Evolutionary conservation across 805 yeast species (phyloP).

Genomic region (Zygoascus bituminiphila): DNA sequence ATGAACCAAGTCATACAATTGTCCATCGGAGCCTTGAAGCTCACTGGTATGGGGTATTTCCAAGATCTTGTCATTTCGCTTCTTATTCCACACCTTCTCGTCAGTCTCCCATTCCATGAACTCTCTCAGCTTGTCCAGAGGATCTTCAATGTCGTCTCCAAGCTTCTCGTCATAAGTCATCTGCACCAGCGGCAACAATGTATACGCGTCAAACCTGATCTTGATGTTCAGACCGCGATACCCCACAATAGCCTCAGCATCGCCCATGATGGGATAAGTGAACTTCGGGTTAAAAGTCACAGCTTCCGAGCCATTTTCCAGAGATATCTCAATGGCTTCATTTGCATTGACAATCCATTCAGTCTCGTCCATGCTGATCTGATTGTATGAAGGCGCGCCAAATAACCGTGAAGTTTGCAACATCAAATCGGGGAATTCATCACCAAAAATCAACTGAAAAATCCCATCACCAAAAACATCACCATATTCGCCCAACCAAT

Average conservation of each 20-base stretch:
- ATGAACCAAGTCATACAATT: conserved; percentile 45
- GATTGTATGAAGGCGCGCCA: too few relatives aligned
- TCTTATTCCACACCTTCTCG: conserved; percentile 14
- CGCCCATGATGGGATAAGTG: conserved; percentile 93
- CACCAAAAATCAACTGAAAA: too few relatives aligned
- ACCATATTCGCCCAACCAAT: neutral
- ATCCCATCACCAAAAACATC: neutral
- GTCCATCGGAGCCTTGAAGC: conserved; percentile 24
- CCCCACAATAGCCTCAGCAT: conserved; percentile 81
- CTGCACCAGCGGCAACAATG: conserved; percentile 65
- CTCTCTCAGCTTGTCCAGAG: conserved; percentile 41
- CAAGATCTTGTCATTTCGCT: neutral
- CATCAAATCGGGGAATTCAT: too few relatives aligned
- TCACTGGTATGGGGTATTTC: neutral
- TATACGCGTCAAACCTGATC: conserved; percentile 62
- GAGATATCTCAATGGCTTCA: conserved; percentile 51
- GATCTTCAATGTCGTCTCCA: conserved; percentile 49
- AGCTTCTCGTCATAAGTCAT: conserved; percentile 49
- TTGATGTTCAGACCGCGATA: conserved; percentile 56
- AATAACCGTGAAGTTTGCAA: too few relatives aligned
- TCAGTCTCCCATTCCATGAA: conserved; percentile 2
- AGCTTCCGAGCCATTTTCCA: conserved; percentile 20
- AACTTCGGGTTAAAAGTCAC: conserved; percentile 57
- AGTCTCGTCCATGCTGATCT: conserved; percentile 4
- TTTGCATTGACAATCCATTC: conserved; percentile 71